These are phyloP conservation scores for Botryosphaeria agaves DNA, from an alignment of 2,329 filamentous ascomycete species.

Conservation along the genomic window DNA sequence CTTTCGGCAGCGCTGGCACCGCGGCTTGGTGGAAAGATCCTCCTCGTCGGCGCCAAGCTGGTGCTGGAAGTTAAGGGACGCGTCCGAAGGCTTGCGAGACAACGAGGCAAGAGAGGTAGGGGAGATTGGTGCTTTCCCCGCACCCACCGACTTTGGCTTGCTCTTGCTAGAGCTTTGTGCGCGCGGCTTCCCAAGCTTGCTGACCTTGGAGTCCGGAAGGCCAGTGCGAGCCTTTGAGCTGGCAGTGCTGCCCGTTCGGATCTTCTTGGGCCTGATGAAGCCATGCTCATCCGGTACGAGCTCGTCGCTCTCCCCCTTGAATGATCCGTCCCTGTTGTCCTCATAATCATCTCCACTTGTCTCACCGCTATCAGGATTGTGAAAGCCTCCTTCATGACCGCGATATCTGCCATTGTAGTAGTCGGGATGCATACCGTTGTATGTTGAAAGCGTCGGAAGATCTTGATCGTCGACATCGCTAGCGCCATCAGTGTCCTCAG, in stretches of 20 bases:
- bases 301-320: conserved; percentile 38
- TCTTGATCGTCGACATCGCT: conserved; percentile 50
- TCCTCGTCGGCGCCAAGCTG: conserved; percentile 57
- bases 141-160: conserved; percentile 26
- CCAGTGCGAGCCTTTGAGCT: conserved; percentile 15
- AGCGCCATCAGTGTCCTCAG: conserved; percentile 52
- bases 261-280: conserved; percentile 15
- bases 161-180: conserved; percentile 32
- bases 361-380: conserved; percentile 39
- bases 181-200: conserved; percentile 22
- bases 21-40: conserved; percentile 84
- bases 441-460: conserved; percentile 11
- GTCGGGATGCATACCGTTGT: conserved; percentile 10
- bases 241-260: conserved; percentile 23
- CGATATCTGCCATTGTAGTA: conserved; percentile 18
- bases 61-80: conserved; percentile 48
- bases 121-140: conserved; percentile 29
- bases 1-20: conserved; percentile 95
- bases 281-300: conserved; percentile 14
- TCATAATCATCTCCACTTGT: conserved; percentile 45
- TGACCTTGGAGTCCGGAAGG: conserved; percentile 12
- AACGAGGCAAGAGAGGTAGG: conserved; percentile 47
- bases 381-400: conserved; percentile 31
- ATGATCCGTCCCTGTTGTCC: conserved; percentile 31
- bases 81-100: conserved; percentile 57